Conservation (phyloP, 768 basidiomycete species). For the Amanita rimosa region DNA sequence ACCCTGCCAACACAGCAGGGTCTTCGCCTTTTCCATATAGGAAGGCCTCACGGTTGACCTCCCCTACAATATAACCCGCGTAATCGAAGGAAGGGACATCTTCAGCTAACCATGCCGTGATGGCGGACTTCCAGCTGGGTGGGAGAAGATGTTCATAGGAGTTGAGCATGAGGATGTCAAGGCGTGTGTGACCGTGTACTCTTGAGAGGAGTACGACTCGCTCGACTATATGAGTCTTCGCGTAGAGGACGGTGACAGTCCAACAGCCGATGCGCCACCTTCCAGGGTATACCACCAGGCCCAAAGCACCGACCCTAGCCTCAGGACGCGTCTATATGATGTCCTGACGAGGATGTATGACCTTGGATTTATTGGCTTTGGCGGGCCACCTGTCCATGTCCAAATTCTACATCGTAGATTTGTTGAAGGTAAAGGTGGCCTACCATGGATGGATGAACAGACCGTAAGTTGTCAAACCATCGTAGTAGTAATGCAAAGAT, state of each 20-base stretch:
- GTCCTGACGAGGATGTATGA: slow-evolving; percentile 18
- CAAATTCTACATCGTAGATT: slow-evolving; percentile 31
- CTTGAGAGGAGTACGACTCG: no score
- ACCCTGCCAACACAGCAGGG: slow-evolving; percentile 77
- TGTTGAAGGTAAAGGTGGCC: slow-evolving; percentile 21
- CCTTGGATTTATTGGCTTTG: slow-evolving; percentile 35
- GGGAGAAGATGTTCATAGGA: slow-evolving; percentile 70
- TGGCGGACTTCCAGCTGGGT: slow-evolving; percentile 81
- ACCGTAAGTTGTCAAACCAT: slow-evolving; percentile 16
- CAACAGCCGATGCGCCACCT: no score
- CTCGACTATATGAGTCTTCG: no score
- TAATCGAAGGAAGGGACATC: slow-evolving; percentile 96
- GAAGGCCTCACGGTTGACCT: slow-evolving; percentile 75
- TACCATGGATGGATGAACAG: slow-evolving; percentile 30
- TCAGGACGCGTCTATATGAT: background rate
- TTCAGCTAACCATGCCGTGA: slow-evolving; percentile 79
- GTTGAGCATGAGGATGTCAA: slow-evolving; percentile 17
- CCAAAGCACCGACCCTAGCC: background rate
- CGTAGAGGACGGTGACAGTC: no score
- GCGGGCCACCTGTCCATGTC: slow-evolving; percentile 39
- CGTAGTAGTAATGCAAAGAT: background rate
- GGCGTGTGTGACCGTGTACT: no score
- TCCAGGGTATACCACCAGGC: background rate
- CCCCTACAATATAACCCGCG: slow-evolving; percentile 93
- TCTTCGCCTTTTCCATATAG: slow-evolving; percentile 84